Conservation (phyloP, 2,329 filamentous ascomycete genomes). For the Meredithiella fracta region DNA sequence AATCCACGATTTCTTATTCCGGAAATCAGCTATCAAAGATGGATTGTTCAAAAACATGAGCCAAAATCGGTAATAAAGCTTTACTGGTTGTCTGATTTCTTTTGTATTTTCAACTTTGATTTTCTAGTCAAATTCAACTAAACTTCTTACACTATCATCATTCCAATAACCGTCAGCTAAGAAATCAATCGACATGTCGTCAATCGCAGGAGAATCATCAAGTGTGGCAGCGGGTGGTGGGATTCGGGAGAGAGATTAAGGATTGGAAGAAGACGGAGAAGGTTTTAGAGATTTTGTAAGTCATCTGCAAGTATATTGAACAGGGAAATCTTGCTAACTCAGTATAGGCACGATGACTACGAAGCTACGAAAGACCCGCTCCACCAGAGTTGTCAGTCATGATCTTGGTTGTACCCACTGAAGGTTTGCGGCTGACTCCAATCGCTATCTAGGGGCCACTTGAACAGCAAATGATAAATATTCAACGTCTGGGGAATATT, state of each 20-base stretch:
- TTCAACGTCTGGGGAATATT: conserved; percentile 43
- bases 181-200: not conserved
- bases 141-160: too few species aligned
- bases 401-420: conserved; percentile 54
- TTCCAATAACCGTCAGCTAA: too few species aligned
- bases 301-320: too few species aligned
- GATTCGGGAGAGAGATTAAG: not conserved
- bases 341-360: conserved; percentile 9
- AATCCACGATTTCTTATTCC: not conserved
- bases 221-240: not conserved
- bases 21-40: not conserved
- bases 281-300: not conserved
- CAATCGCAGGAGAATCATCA: not conserved
- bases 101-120: not conserved
- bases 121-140: not conserved
- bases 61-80: too few species aligned
- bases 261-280: not conserved
- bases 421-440: too few species aligned
- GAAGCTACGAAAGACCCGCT: conserved; percentile 1
- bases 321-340: not conserved
- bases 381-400: not conserved
- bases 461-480: too few species aligned
- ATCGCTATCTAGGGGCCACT: too few species aligned
- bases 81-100: not conserved
- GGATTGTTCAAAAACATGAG: not conserved